Base-by-base conservation (phyloP, 2,329 filamentous ascomycete genomes). In the Lasiodiplodia hormozganensis region DNA sequence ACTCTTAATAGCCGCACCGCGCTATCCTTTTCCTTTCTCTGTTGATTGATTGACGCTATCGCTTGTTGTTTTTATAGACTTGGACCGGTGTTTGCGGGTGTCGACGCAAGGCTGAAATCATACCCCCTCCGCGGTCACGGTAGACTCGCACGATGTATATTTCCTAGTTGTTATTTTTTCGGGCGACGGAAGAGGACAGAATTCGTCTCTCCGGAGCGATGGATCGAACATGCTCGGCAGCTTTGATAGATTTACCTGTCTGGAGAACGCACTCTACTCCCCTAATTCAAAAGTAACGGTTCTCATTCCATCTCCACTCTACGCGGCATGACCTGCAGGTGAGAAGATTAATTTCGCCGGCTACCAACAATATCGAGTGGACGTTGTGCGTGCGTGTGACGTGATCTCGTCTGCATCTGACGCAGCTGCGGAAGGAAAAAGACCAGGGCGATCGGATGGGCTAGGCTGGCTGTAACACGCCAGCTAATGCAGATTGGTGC, bases 61-160 rank as follows among this genome's bases (percentile, higher is more conserved):
- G 54, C 28, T 64, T 64, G 60, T 64, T 64, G 60, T 25, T 64
- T 62, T 51, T 67, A 67, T 67, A 67, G 65, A 67, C 53, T 21
- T 67, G 65, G 65, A 67, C 65, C 40, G 65, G 65, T 67, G 65
- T 67, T 58, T 67, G 51, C 65, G 65, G 53, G 65, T 67, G 36
- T 67, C 62, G 38, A 67, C 65, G 60, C 54, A 49, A 67, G 65
- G 53, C 65, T 67, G 38, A 67, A 28, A 54, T 64, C 62, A 65
- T 67, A 67, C 65, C 65, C 65, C 65, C 52, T 54, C 57, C 43
- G 65, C 65, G 65, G 65, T 58, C 65, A 51, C 34, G 65, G 65
- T 56, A 57, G 65, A 67, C 65, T 64, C 65, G 65, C 65, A 67
- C 40, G 65, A 67, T 67, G 65, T 67, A 67, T 28, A 65, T 65